Conservation (phyloP, 2,329 filamentous ascomycete species). For the Claviceps spartinae region DNA sequence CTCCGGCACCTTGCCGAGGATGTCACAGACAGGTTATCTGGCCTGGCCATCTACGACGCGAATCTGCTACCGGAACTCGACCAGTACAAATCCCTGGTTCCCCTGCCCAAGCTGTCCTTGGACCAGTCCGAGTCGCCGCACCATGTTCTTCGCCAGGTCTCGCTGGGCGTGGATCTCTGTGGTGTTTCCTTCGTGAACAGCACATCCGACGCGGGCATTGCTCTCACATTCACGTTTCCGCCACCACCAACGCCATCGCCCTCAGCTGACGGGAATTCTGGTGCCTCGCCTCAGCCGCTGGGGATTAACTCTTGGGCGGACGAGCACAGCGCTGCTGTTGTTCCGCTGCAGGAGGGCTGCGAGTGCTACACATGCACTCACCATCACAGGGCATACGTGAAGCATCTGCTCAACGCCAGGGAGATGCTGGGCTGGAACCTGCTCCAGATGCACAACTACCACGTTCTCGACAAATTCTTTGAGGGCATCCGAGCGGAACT, state of each 20-base stretch:
- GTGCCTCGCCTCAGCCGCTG: constrained; percentile 30
- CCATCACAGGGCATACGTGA: constrained; percentile 77
- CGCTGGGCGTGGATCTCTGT: constrained; percentile 67
- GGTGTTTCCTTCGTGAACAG: constrained; percentile 61
- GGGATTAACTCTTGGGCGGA: constrained; percentile 68
- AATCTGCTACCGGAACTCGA: constrained; percentile 54
- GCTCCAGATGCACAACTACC: constrained; percentile 83
- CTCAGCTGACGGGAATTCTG: constrained; percentile 4
- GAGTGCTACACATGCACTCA: constrained; percentile 69
- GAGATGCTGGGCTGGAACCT: constrained; percentile 96
- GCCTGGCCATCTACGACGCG: constrained; percentile 67
- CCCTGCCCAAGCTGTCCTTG: constrained; percentile 62
- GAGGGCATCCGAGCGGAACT: constrained; percentile 53
- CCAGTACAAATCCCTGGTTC: constrained; percentile 36
- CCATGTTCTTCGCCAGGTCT: constrained; percentile 60
- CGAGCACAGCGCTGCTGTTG: constrained; percentile 45
- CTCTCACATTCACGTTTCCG: constrained; percentile 67
- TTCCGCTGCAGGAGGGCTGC: constrained; percentile 51
- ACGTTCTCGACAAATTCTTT: constrained; percentile 62
- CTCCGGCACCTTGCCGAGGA: constrained; percentile 57
- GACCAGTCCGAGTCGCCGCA: constrained; percentile 58
- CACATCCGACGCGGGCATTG: constrained; percentile 73
- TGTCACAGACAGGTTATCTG: constrained; percentile 42
- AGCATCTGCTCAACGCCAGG: constrained; percentile 76
- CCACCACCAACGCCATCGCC: constrained; percentile 19